Percentiles rank a stretch among this genome's conserved stretches.
These are phyloP conservation scores for Saccharum hybrid DNA, from an alignment of 202 grass and related monocot genomes.

Conservation along the genomic window DNA sequence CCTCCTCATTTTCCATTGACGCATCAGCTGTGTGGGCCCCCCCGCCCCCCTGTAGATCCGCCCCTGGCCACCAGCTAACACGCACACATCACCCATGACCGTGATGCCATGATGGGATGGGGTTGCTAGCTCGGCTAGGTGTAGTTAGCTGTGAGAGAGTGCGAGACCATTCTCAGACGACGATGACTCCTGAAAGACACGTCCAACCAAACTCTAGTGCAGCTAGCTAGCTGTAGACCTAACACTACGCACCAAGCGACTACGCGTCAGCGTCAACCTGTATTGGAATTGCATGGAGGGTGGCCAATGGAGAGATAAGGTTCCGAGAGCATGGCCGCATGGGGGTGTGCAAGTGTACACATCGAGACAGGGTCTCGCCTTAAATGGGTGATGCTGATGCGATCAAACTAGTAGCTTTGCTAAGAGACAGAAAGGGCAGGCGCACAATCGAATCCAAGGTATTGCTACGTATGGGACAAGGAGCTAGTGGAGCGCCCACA, in stretches of 20 bases:
- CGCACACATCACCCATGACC: not conserved
- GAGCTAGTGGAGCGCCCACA: slow-evolving; percentile 7
- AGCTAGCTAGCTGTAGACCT: not conserved
- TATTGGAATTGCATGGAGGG: not conserved
- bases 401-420: no score
- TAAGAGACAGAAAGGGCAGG: not conserved
- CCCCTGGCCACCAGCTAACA: not conserved
- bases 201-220: slow-evolving; percentile 4
- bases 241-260: not conserved
- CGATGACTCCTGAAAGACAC: not conserved
- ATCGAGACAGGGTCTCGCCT: no score
- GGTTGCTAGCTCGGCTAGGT: not conserved
- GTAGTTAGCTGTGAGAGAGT: not conserved
- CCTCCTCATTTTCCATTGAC: no score
- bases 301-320: slow-evolving; percentile 2
- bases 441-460: not conserved
- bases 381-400: no score
- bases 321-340: not conserved
- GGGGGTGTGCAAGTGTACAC: not conserved
- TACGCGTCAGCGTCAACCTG: not conserved
- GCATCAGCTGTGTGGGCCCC: no score
- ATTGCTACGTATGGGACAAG: slow-evolving; percentile 3
- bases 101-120: not conserved
- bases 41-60: no score
- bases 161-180: not conserved